Evolutionary conservation across 1,139 yeast species (phyloP), one percentile per base, ranked within the genome.

Genomic region (Candida mesenterica): DNA sequence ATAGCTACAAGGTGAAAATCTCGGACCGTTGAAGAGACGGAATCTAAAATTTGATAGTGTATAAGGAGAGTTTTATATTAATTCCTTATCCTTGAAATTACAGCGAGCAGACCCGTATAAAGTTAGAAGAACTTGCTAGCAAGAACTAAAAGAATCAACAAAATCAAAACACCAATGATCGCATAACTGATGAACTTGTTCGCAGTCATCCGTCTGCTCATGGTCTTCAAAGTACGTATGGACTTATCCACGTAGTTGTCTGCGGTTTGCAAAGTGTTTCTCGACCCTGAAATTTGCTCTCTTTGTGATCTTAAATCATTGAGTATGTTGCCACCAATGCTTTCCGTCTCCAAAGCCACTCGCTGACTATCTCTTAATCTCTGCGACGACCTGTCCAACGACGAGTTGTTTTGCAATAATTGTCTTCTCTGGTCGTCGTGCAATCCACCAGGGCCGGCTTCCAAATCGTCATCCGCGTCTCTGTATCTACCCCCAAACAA

Each of bases 201-300:
- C 4, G 97, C 95, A n/a, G 95, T 90, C 71, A 92, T 74, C 52
- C 98, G 68, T 60, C 97, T 75, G 20, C 96, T 84, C 98, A 94
- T 94, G 15, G 88, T 75, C 52, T 88, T 82, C 52, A 94, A 68
- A 1, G 98, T 94, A 41, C 85, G 77, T 41, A 94, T 77, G 37
- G 95, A 82, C 55, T 84, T 82, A 60, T 92, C 98, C 36, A 94
- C 96, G 52, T 90, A 89, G 1, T 85, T 79, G 55, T 94, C 97
- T 0, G 98, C 97, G 44, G 89, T 94, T 61, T 77, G 75, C 35
- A 94, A 68, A 0, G 95, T 87, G 49, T 80, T 81, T 56, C 97
- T 76, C 12, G 96, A 79, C 46, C 90, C 89, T 33, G 77, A 64
- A 35, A 94, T 78, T 53, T 95, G 97, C 53, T 94, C 98, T 40